These are phyloP conservation scores for Fusarium secorum DNA, from an alignment of 2,329 filamentous ascomycete genomes.

Conservation along the genomic window DNA sequence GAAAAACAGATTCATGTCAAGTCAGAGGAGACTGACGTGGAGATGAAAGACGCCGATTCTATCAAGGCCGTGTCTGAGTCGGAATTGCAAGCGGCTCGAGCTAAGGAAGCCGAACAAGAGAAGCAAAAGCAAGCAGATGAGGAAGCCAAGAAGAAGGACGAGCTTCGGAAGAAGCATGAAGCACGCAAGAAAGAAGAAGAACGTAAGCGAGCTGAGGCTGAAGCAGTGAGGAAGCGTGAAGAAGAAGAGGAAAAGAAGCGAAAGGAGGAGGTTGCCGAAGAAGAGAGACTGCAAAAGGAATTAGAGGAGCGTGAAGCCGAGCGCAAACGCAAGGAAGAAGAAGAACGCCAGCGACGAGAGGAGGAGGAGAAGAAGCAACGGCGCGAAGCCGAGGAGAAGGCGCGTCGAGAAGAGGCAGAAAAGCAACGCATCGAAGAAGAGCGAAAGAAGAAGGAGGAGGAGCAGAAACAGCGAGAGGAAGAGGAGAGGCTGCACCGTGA, in stretches of 20 bases:
- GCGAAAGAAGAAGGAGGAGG: constrained; percentile 49
- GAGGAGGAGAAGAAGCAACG: constrained; percentile 50
- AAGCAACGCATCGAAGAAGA: constrained; percentile 51
- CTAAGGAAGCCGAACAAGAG: constrained; percentile 41
- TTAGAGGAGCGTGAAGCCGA: constrained; percentile 47
- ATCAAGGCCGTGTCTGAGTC: constrained; percentile 41
- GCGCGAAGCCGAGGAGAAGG: constrained; percentile 49
- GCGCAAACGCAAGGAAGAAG: constrained; percentile 49
- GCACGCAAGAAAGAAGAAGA: constrained; percentile 48
- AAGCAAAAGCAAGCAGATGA: constrained; percentile 45
- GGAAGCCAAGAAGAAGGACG: constrained; percentile 47
- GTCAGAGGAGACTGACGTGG: constrained; percentile 63
- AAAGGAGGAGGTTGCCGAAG: constrained; percentile 46
- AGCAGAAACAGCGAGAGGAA: constrained; percentile 52
- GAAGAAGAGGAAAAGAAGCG: constrained; percentile 47
- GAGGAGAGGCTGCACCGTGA: constrained; percentile 56
- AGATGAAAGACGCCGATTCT: constrained; percentile 60
- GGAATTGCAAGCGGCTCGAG: constrained; percentile 48
- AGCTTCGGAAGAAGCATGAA: constrained; percentile 45
- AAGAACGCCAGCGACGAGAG: constrained; percentile 46
- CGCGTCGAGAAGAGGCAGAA: constrained; percentile 50
- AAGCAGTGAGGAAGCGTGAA: constrained; percentile 41
- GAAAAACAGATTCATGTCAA: constrained; percentile 65
- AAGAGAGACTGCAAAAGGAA: constrained; percentile 43
- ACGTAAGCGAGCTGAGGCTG: constrained; percentile 44